Conservation (phyloP, 2,329 filamentous ascomycete species). For the Aspergillus tanneri region DNA sequence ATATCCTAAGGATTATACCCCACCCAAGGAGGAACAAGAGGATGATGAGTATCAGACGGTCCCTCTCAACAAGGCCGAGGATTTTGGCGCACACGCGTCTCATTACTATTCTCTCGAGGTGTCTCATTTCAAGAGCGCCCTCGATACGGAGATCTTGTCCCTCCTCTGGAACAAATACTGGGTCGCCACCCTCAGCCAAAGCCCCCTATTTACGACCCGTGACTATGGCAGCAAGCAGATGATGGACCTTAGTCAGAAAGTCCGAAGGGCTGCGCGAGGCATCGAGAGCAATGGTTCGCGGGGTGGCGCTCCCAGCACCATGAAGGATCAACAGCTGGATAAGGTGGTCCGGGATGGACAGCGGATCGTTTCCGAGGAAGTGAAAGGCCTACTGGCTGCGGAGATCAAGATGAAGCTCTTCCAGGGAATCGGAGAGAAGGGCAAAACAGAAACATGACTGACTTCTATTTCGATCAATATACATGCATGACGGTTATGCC, state of each 20-base stretch:
- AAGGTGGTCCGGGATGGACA: conserved; percentile 58
- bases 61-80: conserved; percentile 87
- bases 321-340: conserved; percentile 49
- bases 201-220: conserved; percentile 84
- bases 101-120: conserved; percentile 91
- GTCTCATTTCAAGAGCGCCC: conserved; percentile 88
- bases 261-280: conserved; percentile 61
- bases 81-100: conserved; percentile 89
- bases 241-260: conserved; percentile 79
- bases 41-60: conserved; percentile 57
- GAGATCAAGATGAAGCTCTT: conserved; percentile 55
- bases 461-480: background rate
- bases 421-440: conserved; percentile 38
- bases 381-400: conserved; percentile 47
- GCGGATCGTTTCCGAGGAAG: conserved; percentile 58
- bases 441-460: conserved; percentile 17
- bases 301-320: conserved; percentile 27
- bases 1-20: conserved; percentile 72
- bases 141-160: conserved; percentile 83
- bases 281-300: conserved; percentile 35
- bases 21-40: conserved; percentile 48
- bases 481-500: background rate
- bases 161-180: conserved; percentile 95
- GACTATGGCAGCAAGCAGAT: conserved; percentile 94
- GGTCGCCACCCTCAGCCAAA: conserved; percentile 93